A percentile compares a stretch with the other conserved stretches of the same genome.
phyloP scores from a whole-genome alignment of 2,329 filamentous ascomycete species.

The Penicillium sclerotiorum region DNA sequence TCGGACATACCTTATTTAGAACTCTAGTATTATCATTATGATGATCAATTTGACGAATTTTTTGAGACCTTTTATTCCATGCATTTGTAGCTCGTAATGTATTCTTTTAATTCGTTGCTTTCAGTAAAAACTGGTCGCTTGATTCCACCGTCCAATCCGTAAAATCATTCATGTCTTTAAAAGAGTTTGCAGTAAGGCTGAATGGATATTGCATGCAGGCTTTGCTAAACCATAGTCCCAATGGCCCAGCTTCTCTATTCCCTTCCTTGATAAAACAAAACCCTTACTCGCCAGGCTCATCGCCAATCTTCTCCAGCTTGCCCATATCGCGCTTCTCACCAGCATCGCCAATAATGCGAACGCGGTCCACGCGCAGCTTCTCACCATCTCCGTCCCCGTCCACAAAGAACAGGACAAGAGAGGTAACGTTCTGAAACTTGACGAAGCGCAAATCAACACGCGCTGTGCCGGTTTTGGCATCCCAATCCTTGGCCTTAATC shows the following conservation, averaged over 20 bases:
- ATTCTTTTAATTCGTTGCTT: no score
- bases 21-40: background rate
- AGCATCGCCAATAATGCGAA: slow-evolving; percentile 76
- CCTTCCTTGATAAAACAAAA: background rate
- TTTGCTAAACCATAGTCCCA: background rate
- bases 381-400: slow-evolving; percentile 82
- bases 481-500: slow-evolving; percentile 78
- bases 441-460: slow-evolving; percentile 80
- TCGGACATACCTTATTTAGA: slow-evolving; percentile 56
- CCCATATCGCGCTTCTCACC: slow-evolving; percentile 92
- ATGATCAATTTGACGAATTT: no score
- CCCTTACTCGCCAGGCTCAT: slow-evolving; percentile 65
- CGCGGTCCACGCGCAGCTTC: slow-evolving; percentile 70
- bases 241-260: background rate
- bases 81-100: no score
- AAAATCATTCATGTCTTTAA: no score
- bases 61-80: no score
- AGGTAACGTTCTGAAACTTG: slow-evolving; percentile 94
- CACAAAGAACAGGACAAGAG: slow-evolving; percentile 83
- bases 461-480: slow-evolving; percentile 69
- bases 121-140: no score
- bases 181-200: no score
- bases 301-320: slow-evolving; percentile 91
- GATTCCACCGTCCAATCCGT: no score
- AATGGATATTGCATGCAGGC: background rate